A percentile compares a stretch with the other conserved stretches of the same genome.
phyloP scores from a whole-genome alignment of 192 early-diverging fungal genomes.

The Obelidium mucronatum region DNA sequence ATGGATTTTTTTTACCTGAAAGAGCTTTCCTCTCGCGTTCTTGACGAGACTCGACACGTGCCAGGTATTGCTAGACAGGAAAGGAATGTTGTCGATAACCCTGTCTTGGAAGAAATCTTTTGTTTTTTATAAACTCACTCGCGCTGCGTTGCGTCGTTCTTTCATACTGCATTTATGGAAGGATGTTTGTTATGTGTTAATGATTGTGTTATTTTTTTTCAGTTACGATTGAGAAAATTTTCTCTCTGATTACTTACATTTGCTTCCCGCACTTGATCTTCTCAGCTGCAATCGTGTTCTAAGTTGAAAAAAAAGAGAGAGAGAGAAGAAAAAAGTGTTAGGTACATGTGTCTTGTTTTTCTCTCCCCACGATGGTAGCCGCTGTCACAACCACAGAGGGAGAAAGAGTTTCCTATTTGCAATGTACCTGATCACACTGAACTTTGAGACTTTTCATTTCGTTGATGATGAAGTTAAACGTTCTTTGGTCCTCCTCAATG shows the following conservation, averaged over 20 bases:
- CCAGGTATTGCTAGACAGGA: conserved; percentile 12
- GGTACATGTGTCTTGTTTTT: no score
- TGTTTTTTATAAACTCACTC: conserved; percentile 23
- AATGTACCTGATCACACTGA: conserved; percentile 34
- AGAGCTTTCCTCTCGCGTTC: conserved; percentile 32
- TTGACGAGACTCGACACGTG: conserved; percentile 32
- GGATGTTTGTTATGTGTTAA: not conserved
- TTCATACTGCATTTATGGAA: conserved; percentile 21
- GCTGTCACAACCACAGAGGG: not conserved
- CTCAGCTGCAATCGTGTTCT: conserved; percentile 38
- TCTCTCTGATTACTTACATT: conserved; percentile 22
- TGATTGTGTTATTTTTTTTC: no score
- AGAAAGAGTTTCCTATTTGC: not conserved
- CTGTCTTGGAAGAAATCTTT: not conserved
- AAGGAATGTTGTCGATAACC: not conserved
- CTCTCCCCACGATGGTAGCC: not conserved
- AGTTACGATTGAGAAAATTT: conserved; percentile 2
- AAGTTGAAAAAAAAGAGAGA: not conserved
- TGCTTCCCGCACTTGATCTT: conserved; percentile 38
- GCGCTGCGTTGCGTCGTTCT: conserved; percentile 26
- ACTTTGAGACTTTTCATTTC: conserved; percentile 40
- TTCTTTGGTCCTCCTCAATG: conserved; percentile 36
- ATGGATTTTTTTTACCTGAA: conserved; percentile 12
- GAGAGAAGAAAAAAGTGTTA: not conserved
- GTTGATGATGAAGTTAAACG: conserved; percentile 37